These are phyloP conservation scores for Exserohilum rostratum DNA, from an alignment of 2,329 filamentous ascomycete genomes.

Conservation along the genomic window DNA sequence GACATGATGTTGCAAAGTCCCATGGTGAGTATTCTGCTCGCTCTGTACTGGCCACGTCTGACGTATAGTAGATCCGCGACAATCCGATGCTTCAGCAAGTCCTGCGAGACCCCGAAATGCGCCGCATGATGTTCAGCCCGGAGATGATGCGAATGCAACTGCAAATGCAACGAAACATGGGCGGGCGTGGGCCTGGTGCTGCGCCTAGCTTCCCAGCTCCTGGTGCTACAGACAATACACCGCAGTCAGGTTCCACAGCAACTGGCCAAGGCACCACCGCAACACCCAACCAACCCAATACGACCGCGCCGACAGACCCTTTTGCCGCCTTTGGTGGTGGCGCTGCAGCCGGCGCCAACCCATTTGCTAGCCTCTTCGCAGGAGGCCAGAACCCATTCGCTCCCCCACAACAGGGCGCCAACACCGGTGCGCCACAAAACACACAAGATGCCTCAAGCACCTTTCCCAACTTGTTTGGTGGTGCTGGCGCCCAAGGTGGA, in stretches of 20 bases:
- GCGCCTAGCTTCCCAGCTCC: slow-evolving; percentile 80
- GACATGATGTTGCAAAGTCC: slow-evolving; percentile 72
- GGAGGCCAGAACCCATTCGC: slow-evolving; percentile 45
- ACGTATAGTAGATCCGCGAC: slow-evolving; percentile 66
- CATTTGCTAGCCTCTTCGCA: slow-evolving; percentile 66
- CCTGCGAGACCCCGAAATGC: slow-evolving; percentile 85
- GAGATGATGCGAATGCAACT: slow-evolving; percentile 81
- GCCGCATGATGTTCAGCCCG: slow-evolving; percentile 92
- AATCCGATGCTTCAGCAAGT: slow-evolving; percentile 89
- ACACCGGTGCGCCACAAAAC: slow-evolving; percentile 25
- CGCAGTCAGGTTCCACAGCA: slow-evolving; percentile 35
- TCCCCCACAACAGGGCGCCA: slow-evolving; percentile 32
- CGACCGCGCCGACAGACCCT: slow-evolving; percentile 51
- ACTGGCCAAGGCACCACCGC: slow-evolving; percentile 44
- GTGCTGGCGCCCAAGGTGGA: slow-evolving; percentile 33
- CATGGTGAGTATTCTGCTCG: slow-evolving; percentile 53
- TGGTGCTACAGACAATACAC: slow-evolving; percentile 86
- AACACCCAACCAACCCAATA: slow-evolving; percentile 45
- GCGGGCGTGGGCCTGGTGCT: slow-evolving; percentile 53
- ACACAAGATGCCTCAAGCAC: slow-evolving; percentile 37
- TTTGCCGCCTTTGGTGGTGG: slow-evolving; percentile 53
- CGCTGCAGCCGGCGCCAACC: slow-evolving; percentile 52
- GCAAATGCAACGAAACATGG: slow-evolving; percentile 75
- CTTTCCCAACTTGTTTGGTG: slow-evolving; percentile 61
- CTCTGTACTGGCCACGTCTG: slow-evolving; percentile 8